Conservation (phyloP, 768 basidiomycete species). For the Roridomyces roridus region DNA sequence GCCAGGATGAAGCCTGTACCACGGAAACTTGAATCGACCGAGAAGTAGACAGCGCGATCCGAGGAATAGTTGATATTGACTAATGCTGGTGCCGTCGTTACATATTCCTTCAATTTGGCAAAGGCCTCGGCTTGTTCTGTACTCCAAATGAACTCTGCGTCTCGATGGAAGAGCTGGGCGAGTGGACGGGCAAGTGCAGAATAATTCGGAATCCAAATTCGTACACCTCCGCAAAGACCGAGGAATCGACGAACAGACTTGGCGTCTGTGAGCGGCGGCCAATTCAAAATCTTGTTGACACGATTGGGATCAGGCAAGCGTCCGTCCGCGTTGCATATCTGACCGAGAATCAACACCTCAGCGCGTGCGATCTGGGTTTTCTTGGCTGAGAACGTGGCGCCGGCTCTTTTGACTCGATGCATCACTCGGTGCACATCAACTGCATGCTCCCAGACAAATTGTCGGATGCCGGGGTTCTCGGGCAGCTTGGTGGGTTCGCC, state of each 20-base stretch:
- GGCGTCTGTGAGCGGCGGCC: slow-evolving; percentile 28
- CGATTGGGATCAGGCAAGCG: slow-evolving; percentile 28
- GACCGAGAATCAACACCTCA: slow-evolving; percentile 34
- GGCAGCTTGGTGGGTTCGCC: slow-evolving; percentile 19
- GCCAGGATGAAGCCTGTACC: slow-evolving; percentile 1
- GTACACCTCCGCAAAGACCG: slow-evolving; percentile 22
- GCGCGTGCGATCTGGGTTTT: slow-evolving; percentile 34
- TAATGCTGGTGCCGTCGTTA: slow-evolving; percentile 33
- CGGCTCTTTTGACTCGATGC: slow-evolving; percentile 31
- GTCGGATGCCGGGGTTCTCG: slow-evolving; percentile 28
- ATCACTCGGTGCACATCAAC: slow-evolving; percentile 34
- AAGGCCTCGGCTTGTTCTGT: slow-evolving; percentile 20
- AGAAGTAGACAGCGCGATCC: neutral
- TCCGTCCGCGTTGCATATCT: too few relatives aligned
- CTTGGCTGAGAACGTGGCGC: slow-evolving; percentile 36
- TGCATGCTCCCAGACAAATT: slow-evolving; percentile 44
- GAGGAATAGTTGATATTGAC: slow-evolving; percentile 26
- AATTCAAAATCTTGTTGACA: slow-evolving; percentile 27
- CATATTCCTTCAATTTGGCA: slow-evolving; percentile 32
- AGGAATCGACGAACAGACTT: slow-evolving; percentile 35
- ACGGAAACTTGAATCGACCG: neutral
- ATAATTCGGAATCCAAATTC: neutral
- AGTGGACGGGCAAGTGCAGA: slow-evolving; percentile 27
- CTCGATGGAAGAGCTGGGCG: slow-evolving; percentile 26
- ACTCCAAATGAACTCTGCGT: slow-evolving; percentile 36